Base-by-base conservation (phyloP, 805 yeast genomes). In the Grigorovia yakushimaensis region DNA sequence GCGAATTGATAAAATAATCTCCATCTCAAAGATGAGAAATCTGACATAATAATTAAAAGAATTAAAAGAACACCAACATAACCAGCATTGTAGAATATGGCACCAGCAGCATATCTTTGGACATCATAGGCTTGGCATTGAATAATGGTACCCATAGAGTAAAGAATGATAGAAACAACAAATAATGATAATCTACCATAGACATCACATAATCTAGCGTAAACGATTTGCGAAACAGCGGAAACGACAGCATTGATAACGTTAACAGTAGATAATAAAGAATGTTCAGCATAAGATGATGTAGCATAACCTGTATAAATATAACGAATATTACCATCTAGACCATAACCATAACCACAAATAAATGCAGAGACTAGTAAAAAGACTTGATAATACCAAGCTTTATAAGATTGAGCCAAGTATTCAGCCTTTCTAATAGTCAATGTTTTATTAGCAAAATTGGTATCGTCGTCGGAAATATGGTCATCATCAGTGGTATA, bases 1-100 rank as follows among this genome's bases (percentile, higher is more conserved):
- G 80, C 67, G 53, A 81, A 78, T 35, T 83, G 77, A 54, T 72
- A 75, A 42, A 77, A 70, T 54, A 84, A 71, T 69, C 93, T 78
- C 84, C 88, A 81, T 60, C 77, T 81, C 57, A 84, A 70, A 51
- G 74, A 71, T 7, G 89, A 81, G 57, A 78, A 71, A 63, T 84
- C 94, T 2, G 86, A 80, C 49, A 79, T 61, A 40, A 83, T 68
- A 37, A 84, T 66, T 54, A 79, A 73, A 35, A 82, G 60, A 43
- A 80, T 63, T 46, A 84, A 67, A 37, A 78, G 68, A 20, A 79
- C 71, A 50, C 89, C 88, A 27, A 82, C 76, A 61, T 78, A 82
- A 10, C 94, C 83, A 45, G 63, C 51, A 49, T 64, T 65, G 48
- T 68, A 70, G 38, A 70, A 61, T 22, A 78, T 74, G 0, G 81